Evolutionary conservation across 371 early-diverging fungal species (phyloP).

Genomic region (Circinella umbellata): DNA sequence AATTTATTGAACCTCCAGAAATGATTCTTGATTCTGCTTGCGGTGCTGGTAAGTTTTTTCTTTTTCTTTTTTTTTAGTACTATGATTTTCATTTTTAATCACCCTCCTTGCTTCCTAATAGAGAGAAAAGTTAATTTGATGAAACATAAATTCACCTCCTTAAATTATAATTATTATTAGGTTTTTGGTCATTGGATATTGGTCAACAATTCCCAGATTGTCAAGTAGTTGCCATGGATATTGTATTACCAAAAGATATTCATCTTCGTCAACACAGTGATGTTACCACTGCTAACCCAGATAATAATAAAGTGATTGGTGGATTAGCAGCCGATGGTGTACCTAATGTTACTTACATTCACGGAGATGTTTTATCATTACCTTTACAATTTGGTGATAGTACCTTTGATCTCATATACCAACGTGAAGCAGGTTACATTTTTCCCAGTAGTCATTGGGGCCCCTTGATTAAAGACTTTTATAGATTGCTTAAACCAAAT

Average conservation of each 20-base stretch:
- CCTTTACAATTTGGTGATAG: constrained; percentile 45
- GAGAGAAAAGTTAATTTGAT: no score
- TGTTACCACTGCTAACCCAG: neutral
- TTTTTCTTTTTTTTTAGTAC: no score
- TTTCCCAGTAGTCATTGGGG: constrained; percentile 44
- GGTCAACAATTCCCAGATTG: constrained; percentile 32
- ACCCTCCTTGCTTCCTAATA: neutral
- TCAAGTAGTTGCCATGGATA: constrained; percentile 39
- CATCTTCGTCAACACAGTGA: neutral
- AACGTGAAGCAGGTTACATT: constrained; percentile 53
- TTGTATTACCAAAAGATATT: constrained; percentile 11
- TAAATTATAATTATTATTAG: neutral
- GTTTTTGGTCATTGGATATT: constrained; percentile 33
- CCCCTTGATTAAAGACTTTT: constrained; percentile 36
- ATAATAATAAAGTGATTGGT: neutral
- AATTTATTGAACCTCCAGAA: constrained; percentile 20
- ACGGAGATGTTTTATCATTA: constrained; percentile 30
- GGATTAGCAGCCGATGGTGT: neutral
- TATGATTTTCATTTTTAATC: no score
- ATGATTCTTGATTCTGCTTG: constrained; percentile 34
- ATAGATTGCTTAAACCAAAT: constrained; percentile 47
- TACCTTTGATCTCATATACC: constrained; percentile 67
- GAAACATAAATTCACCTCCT: no score
- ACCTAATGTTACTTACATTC: constrained; percentile 29
- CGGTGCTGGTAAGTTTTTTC: constrained; percentile 25